Base-by-base conservation (phyloP, 2,329 filamentous ascomycete species). In the Ophiostoma sp. region DNA sequence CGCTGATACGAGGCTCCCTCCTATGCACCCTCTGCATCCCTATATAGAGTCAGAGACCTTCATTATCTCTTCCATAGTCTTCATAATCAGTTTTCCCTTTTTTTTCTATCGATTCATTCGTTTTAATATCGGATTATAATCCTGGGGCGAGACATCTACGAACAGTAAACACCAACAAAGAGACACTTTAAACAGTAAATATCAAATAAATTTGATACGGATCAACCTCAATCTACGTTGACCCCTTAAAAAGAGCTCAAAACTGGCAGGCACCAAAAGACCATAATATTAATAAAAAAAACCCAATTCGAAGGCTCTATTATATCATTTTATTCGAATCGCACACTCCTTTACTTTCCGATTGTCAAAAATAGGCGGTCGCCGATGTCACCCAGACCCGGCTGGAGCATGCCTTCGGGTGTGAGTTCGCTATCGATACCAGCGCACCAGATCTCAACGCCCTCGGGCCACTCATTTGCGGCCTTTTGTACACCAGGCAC, bases 311-410 rank as follows among this genome's bases (percentile, higher is more conserved):
- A 36, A 64, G 33, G 31, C 17, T 23, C 44, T 57, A 57, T 62
- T 27, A 62, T 62, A 48, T 5, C 8, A 36, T 23, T 52, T 36
- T 36, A 67, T 27, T 48, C 1, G 48, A 20, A 13, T 35, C n/a
- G 13, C 10, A 31, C 48, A 52, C n/a, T 15, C 11, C n/a, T 13
- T 33, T 77, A 96, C 79, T 96, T 97, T 31, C 93, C 94, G 78
- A 94, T 86, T 0, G 94, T 96, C 81, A 96, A 82, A 80, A 94
- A 97, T 79, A 98, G 79, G 67, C 94, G 83, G 80, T 98, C 94
- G 0, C 94, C 94, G 71, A 97, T 89, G 80, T 97, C 94, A 1
- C 94, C 94, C 73, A 97, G 76, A 0, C 94, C 94, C 0, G 94
- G 94, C 82, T 90, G 91, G 73, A 97, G 89, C 93, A 97, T 97